phyloP scores from a whole-genome alignment of 2,329 filamentous ascomycete genomes.

The Balansia obtecta region DNA sequence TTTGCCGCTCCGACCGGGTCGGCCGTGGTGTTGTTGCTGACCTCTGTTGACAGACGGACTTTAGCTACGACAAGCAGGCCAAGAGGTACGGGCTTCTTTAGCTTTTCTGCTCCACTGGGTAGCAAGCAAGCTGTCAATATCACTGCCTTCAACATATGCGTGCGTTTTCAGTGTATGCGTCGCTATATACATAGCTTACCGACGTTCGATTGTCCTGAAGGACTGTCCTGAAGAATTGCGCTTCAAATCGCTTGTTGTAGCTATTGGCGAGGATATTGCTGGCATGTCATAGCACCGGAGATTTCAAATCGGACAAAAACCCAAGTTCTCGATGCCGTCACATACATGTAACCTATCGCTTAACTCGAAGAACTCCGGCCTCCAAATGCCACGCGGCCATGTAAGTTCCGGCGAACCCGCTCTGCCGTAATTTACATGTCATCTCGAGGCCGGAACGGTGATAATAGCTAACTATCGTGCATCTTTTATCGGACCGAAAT shows the following conservation, averaged over 20 bases:
- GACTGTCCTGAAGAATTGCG: not conserved
- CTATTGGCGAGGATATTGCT: no score
- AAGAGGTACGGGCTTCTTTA: not conserved
- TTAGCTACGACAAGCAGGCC: not conserved
- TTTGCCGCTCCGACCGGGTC: slow-evolving; percentile 1
- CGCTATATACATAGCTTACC: no score
- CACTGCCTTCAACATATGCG: not conserved
- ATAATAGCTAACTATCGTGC: no score
- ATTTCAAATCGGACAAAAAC: no score
- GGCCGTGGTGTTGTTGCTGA: not conserved
- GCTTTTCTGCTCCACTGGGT: not conserved
- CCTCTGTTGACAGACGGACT: not conserved
- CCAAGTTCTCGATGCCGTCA: no score
- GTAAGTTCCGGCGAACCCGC: not conserved
- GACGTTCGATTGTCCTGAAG: not conserved
- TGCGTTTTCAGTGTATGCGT: not conserved
- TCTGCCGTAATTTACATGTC: not conserved
- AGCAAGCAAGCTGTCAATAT: not conserved
- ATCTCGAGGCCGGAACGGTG: not conserved
- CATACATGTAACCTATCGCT: no score
- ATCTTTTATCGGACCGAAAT: no score
- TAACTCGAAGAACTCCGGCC: no score
- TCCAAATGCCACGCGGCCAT: no score
- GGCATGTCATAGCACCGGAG: no score
- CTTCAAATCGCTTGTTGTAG: not conserved